phyloP scores from a whole-genome alignment of 257 asterid genomes.

The Jacaranda copaia region DNA sequence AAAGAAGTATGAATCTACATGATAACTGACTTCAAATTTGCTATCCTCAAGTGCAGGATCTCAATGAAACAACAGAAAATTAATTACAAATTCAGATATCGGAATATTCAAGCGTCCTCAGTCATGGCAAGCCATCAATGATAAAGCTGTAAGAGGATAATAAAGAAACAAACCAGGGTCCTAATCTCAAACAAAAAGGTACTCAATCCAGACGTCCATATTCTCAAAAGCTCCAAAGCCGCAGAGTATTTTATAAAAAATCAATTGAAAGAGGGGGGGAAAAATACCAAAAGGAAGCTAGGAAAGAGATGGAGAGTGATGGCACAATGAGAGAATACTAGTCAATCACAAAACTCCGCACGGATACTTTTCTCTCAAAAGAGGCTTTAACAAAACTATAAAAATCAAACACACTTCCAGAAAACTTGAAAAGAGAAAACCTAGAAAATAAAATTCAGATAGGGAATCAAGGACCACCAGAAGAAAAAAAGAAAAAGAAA shows the following conservation, averaged over 20 bases:
- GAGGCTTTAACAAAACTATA: constrained; percentile 43
- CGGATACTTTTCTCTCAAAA: constrained; percentile 40
- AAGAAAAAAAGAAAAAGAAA: constrained; percentile 8
- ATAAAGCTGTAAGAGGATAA: not conserved
- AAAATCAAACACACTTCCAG: constrained; percentile 43
- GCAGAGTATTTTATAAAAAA: constrained; percentile 32
- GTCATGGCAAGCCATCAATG: constrained; percentile 6
- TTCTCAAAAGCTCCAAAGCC: constrained; percentile 37
- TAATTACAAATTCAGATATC: constrained; percentile 28
- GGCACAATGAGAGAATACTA: constrained; percentile 42
- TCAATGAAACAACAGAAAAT: constrained; percentile 6
- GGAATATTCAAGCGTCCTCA: constrained; percentile 28
- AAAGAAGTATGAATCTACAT: not conserved
- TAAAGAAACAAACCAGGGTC: not conserved
- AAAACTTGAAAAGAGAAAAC: constrained; percentile 48
- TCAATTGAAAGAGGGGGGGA: constrained; percentile 35
- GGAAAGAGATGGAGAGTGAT: constrained; percentile 42
- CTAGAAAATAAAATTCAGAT: constrained; percentile 43
- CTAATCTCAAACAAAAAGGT: constrained; percentile 32
- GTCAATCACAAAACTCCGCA: constrained; percentile 44
- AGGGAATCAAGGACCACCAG: constrained; percentile 56
- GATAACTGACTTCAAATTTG: constrained; percentile 14
- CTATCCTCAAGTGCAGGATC: constrained; percentile 36
- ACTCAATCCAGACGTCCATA: constrained; percentile 18
- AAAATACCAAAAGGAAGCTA: constrained; percentile 34